Evolutionary conservation across 2,329 filamentous ascomycete species (phyloP), one percentile per base, ranked within the genome.

Genomic region (Hysterium pulicare): DNA sequence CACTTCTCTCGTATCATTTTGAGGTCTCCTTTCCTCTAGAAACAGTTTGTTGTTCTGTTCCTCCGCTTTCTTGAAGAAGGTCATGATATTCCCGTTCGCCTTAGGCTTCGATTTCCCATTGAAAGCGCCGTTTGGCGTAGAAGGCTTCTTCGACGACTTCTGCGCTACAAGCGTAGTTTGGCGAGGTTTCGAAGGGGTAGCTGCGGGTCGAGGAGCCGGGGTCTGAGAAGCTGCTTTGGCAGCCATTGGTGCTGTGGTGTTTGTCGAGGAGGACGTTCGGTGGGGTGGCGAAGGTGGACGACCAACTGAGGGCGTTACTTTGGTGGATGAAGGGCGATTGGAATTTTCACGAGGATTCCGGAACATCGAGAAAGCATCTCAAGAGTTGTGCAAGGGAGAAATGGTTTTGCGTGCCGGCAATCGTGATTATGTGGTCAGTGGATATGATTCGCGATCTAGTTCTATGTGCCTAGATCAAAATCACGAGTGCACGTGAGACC

Each of bases 61-160:
- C 34, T 72, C 73, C 1, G 70, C 61, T 58, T 77, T 78, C 54
- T 74, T 75, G 64, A 78, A 78, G 55, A 78, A 78, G 36, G 65
- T 69, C 58, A 77, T 64, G 45, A 78, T 78, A 48, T 73, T 78
- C 35, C 69, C 68, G 50, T 78, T 78, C 16, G 66, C 60, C 40
- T 71, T 68, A 11, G 55, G 56, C 41, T 66, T 68, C n/a, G 59
- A 48, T 51, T 70, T 74, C 8, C 46, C 44, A 31, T 55, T 59
- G 28, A 31, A 26, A 21, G 38, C 19, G 38, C 50, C 57, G 48
- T 50, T 56, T 41, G 47, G 54, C 10, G 66, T 64, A 5, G 58
- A 43, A 15, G 59, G 47, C 35, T 61, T 65, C 44, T 63, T 64
- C 5, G 58, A 42, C 13, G 59, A 48, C 34, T 61, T 65, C 44